Evolutionary conservation across 208 protist genomes (phyloP).

Genomic region (Kentomonas sorsogonicus): DNA sequence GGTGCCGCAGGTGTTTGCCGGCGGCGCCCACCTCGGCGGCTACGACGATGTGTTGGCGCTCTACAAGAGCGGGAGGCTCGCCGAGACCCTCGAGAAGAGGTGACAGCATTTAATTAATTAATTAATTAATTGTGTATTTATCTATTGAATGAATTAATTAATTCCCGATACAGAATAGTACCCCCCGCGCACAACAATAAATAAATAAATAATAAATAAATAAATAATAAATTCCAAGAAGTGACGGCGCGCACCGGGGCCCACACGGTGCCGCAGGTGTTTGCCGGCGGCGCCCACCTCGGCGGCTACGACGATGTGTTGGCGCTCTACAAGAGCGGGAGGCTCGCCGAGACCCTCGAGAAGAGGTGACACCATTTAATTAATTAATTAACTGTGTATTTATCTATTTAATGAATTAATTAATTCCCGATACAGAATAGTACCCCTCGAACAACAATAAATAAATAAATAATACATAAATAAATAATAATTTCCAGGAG

Average conservation of each 20-base stretch:
- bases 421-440: too few species aligned
- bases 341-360: conserved; percentile 54
- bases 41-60: conserved; percentile 81
- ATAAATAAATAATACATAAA: too few species aligned
- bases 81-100: conserved; percentile 44
- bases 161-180: too few species aligned
- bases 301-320: conserved; percentile 86
- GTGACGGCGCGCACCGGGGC: conserved; percentile 59
- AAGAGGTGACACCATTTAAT: conserved; percentile 21
- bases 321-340: conserved; percentile 49
- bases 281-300: conserved; percentile 72
- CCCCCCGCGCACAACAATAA: too few species aligned
- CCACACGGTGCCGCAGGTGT: conserved; percentile 83
- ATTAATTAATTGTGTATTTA: too few species aligned
- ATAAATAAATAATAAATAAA: too few species aligned
- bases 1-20: conserved; percentile 79
- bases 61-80: conserved; percentile 54
- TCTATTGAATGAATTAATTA: too few species aligned
- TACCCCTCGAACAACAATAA: too few species aligned
- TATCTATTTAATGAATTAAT: too few species aligned
- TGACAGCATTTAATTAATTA: conserved; percentile 9
- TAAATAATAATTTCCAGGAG: too few species aligned
- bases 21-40: conserved; percentile 77
- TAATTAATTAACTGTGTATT: too few species aligned
- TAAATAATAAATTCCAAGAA: too few species aligned